These are phyloP conservation scores for Cladophialophora yegresii DNA, from an alignment of 2,329 filamentous ascomycete species.

Conservation along the genomic window DNA sequence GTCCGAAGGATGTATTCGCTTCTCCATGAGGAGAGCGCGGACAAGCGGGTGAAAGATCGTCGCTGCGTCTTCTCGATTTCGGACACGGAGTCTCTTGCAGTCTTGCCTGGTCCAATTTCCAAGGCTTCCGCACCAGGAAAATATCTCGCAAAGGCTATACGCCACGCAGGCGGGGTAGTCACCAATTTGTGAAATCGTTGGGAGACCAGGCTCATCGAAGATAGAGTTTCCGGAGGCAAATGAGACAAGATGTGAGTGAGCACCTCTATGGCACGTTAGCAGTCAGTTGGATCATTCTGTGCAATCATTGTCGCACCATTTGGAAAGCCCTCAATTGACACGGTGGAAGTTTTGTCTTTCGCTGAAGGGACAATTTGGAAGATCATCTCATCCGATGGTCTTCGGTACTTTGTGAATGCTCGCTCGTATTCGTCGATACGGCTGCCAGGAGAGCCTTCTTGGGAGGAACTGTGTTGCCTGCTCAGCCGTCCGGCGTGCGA, in stretches of 20 bases:
- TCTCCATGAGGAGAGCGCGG: slow-evolving; percentile 84
- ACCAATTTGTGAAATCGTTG: slow-evolving; percentile 83
- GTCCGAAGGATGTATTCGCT: slow-evolving; percentile 93
- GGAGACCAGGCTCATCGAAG: slow-evolving; percentile 80
- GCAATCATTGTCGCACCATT: slow-evolving; percentile 65
- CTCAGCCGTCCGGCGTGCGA: slow-evolving; percentile 39
- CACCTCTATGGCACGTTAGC: slow-evolving; percentile 65
- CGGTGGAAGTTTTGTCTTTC: slow-evolving; percentile 48
- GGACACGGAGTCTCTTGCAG: slow-evolving; percentile 46
- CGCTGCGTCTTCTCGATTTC: slow-evolving; percentile 62
- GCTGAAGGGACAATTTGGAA: slow-evolving; percentile 56
- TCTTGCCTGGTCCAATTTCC: slow-evolving; percentile 42
- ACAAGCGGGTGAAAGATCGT: slow-evolving; percentile 79
- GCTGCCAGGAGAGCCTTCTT: slow-evolving; percentile 51
- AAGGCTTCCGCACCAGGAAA: slow-evolving; percentile 75
- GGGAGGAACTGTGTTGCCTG: slow-evolving; percentile 34
- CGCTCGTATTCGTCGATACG: slow-evolving; percentile 60
- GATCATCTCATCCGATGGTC: slow-evolving; percentile 47
- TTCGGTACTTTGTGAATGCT: slow-evolving; percentile 43
- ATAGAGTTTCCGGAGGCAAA: slow-evolving; percentile 79
- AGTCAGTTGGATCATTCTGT: background rate
- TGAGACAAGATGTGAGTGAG: slow-evolving; percentile 89
- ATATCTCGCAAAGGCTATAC: slow-evolving; percentile 85
- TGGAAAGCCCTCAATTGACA: slow-evolving; percentile 65
- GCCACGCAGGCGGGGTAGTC: slow-evolving; percentile 90